phyloP scores from a whole-genome alignment of 2,329 filamentous ascomycete species.

The Hypoxylon sp. region DNA sequence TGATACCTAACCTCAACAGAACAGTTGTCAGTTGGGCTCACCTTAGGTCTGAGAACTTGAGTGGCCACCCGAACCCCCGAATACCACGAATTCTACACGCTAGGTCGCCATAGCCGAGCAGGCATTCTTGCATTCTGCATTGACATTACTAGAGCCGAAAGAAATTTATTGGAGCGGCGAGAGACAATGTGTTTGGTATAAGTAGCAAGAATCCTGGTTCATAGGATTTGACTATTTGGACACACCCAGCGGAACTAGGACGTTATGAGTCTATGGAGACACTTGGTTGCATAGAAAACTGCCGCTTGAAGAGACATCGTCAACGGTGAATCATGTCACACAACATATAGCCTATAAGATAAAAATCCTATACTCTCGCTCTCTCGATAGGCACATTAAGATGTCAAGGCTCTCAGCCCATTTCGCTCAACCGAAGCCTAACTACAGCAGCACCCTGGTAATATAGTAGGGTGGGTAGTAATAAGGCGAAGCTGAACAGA shows the following conservation, averaged over 20 bases:
- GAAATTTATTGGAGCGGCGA: constrained; percentile 5
- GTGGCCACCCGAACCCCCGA: constrained; percentile 21
- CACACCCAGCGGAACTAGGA: constrained; percentile 3
- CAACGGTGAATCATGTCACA: too few species aligned
- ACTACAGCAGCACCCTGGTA: too few species aligned
- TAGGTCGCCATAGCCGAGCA: constrained; percentile 13
- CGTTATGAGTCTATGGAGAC: too few species aligned
- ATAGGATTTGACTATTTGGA: background rate
- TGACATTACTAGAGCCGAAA: constrained; percentile 12
- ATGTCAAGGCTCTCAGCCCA: too few species aligned
- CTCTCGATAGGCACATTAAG: too few species aligned
- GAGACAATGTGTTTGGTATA: constrained; percentile 7
- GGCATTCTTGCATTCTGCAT: constrained; percentile 22
- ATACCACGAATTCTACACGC: constrained; percentile 4
- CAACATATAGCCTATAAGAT: too few species aligned
- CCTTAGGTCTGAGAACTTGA: constrained; percentile 6
- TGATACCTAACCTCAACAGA: constrained; percentile 2
- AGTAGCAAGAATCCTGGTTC: background rate
- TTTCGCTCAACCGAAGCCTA: too few species aligned
- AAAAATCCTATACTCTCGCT: too few species aligned
- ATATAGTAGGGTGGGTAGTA: too few species aligned
- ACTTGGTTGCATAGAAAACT: too few species aligned
- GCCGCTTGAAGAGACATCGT: too few species aligned
- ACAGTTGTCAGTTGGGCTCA: constrained; percentile 22
- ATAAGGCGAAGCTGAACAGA: background rate